Evolutionary conservation across 179 eudicot genomes (phyloP), one percentile per base, ranked within the genome.

Genomic region (Silene noctiflora): DNA sequence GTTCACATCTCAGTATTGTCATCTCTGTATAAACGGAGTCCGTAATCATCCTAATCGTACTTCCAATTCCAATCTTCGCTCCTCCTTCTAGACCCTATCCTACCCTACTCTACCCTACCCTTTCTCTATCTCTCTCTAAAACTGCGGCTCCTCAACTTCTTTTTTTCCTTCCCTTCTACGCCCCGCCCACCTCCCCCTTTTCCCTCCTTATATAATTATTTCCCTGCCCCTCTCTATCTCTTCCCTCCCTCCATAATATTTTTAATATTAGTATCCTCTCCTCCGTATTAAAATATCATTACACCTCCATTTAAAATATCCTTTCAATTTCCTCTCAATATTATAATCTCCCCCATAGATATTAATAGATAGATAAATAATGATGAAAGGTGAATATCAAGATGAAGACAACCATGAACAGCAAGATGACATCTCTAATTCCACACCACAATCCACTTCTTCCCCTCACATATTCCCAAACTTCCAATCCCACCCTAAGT

Each of bases 311-410:
- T 48, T 22, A 20, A 4, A 4, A 29, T 39, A 39, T 39, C 24
- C 21, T 27, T 27, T 27, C 29, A 4, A 14, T 39, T 2, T 39
- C 24, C 6, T 3, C 55, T 3, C 55, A 68, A 17, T 68, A 68
- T 68, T 68, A 35, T 68, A 17, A 33, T 42, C 72, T 12, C 27
- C 4, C 56, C 56, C 33, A n/a, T n/a, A n/a, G n/a, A n/a, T n/a
- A n/a, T n/a, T n/a, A n/a, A 17, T 24, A 9, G 17, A n/a, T 7
- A 22, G 12, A 17, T 72, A 31, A 9, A 75, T 17, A 13, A 71
- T 48, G 68, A 80, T 80, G 83, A 80, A 80, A 66, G 83, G 83
- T 4, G 83, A 80, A 3, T 76, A 76, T 65, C 65, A 33, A 62
- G 82, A 80, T 24, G 72, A 75, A 31, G 59, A 61, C 21, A 51